Percentiles rank a stretch among this genome's conserved stretches.
These are phyloP conservation scores for Pisolithus sp. DNA, from an alignment of 768 basidiomycete species.

Conservation along the genomic window DNA sequence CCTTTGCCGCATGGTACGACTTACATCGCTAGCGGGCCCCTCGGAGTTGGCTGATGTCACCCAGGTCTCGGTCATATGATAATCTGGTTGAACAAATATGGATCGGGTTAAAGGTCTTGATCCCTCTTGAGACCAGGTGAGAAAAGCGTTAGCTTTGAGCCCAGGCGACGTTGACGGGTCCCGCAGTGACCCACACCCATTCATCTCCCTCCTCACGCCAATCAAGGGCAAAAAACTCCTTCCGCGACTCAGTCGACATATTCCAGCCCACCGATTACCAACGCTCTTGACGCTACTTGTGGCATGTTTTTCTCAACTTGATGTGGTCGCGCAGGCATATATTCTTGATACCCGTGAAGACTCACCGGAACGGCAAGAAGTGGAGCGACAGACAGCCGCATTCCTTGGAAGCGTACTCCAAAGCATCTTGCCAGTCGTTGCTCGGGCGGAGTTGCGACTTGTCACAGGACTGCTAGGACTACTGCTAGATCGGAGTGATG, in stretches of 20 bases:
- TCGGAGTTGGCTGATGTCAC: not conserved
- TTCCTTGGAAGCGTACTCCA: conserved; percentile 85
- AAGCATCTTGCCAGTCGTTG: conserved; percentile 77
- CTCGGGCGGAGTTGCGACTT: conserved; percentile 70
- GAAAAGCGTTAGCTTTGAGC: not conserved
- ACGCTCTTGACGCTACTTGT: conserved; percentile 87
- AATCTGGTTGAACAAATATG: conserved; percentile 66
- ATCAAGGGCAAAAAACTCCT: conserved; percentile 92
- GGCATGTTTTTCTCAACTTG: conserved; percentile 90
- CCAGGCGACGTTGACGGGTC: not conserved
- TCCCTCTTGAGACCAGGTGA: conserved; percentile 90
- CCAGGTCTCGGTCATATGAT: conserved; percentile 55
- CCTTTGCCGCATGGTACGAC: conserved; percentile 39
- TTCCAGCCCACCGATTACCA: conserved; percentile 72
- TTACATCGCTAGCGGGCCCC: not conserved
- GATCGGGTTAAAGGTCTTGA: conserved; percentile 77
- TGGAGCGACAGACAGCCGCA: conserved; percentile 85
- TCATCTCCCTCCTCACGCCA: conserved; percentile 83
- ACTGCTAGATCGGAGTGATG: conserved; percentile 71
- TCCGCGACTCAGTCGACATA: conserved; percentile 80
- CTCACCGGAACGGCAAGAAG: conserved; percentile 53
- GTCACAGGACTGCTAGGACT: conserved; percentile 84
- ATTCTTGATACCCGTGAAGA: conserved; percentile 64
- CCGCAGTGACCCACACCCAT: conserved; percentile 86
- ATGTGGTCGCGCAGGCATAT: conserved; percentile 77